A percentile compares a stretch with the other conserved stretches of the same genome.
phyloP scores from a whole-genome alignment of 2,329 filamentous ascomycete species.

The Tympanopsis confertula region DNA sequence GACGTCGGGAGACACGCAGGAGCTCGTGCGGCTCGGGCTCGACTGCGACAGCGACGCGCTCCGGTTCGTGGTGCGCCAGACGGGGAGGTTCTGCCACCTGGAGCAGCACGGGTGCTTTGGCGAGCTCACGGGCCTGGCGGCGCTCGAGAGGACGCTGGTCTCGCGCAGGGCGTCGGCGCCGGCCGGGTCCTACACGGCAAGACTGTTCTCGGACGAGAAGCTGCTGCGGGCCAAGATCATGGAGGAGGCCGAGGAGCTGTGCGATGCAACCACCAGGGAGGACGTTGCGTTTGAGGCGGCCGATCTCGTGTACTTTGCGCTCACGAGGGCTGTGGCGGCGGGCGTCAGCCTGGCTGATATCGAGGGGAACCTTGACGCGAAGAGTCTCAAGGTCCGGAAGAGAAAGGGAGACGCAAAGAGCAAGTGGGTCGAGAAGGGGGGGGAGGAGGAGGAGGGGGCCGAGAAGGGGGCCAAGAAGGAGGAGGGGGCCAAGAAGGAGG shows the following conservation, averaged over 20 bases:
- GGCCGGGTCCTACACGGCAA: conserved; percentile 80
- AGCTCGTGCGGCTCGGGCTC: conserved; percentile 70
- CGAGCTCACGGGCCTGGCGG: conserved; percentile 66
- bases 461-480: background rate
- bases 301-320: conserved; percentile 88
- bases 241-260: conserved; percentile 94
- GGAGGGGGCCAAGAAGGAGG: no score
- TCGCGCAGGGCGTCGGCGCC: conserved; percentile 77
- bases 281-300: conserved; percentile 90
- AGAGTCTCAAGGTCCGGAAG: conserved; percentile 89
- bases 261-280: conserved; percentile 68
- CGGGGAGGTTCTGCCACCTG: conserved; percentile 87
- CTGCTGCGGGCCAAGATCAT: conserved; percentile 90
- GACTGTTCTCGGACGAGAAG: conserved; percentile 87
- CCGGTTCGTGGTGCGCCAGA: conserved; percentile 80
- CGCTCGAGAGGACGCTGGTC: conserved; percentile 75
- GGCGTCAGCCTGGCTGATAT: conserved; percentile 82
- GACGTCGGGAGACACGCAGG: conserved; percentile 85
- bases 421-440: conserved; percentile 70
- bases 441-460: background rate
- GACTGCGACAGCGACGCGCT: conserved; percentile 93
- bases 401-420: conserved; percentile 89
- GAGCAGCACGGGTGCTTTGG: conserved; percentile 90
- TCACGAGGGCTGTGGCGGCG: conserved; percentile 76
- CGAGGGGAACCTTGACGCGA: conserved; percentile 82